Base-by-base conservation (phyloP, 108 stramenopile genomes). In the Skeletonema tropicum region DNA sequence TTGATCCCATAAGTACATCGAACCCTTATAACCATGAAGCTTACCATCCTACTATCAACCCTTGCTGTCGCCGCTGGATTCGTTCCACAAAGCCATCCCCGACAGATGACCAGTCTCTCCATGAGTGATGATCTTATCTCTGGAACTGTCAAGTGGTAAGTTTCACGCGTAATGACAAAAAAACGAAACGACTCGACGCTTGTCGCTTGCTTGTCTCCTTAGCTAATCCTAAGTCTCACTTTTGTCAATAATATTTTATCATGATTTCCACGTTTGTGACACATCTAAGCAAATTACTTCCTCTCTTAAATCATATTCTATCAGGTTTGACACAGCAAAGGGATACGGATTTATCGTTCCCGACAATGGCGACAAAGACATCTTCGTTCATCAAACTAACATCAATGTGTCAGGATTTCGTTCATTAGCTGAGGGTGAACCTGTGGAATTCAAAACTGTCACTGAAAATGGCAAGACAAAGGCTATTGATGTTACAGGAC, bases 401-500 rank as follows among this genome's bases (percentile, higher is more conserved):
- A 84, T 92, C 63, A 83, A 92, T 69, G 61, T 83, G 17, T 82
- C 85, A 31, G 91, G 89, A 62, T 89, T 92, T 80, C 85, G 87
- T 46, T 86, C 85, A 31, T 70, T 91, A 10, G 85, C 80, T 9
- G 90, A 86, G 64, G 67, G 85, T 85, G 33, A 67, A 49, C 17
- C 49, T 17, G 66, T 67, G 32, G 32, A 26, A 10, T 67, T 46
- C 66, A 49, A 67, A 46, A 30, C 14, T 23, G 32, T 55, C 31
- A n/a, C 31, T 8, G 48, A 52, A 33, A 49, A 67, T 12, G 49
- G 48, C 5, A 67, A 67, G 30, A 64, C 25, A 7, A 91, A 88
- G 72, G 96, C 96, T 17, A 57, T 83, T 25, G 83, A 91, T 67
- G 96, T 97, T 39, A 97, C 94, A n/a, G 96, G 96, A 39, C 96